Percentiles rank a stretch among this genome's conserved stretches.
Conservation (phyloP, 2,329 filamentous ascomycete genomes). For the Aspergillus neoniger region DNA sequence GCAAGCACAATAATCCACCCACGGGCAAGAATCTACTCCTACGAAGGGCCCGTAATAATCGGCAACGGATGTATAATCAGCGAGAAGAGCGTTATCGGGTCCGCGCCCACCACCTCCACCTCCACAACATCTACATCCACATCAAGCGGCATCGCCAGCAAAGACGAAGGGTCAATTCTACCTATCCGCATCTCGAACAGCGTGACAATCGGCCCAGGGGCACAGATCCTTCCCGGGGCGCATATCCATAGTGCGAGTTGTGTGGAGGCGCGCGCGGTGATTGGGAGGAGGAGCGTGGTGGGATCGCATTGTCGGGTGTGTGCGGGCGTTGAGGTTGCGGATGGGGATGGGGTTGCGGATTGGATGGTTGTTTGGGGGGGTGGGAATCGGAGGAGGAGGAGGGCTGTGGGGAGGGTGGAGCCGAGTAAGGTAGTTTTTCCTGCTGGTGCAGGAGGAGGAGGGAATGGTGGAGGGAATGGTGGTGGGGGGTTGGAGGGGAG, state of each 20-base stretch:
- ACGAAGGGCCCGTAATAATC: constrained; percentile 74
- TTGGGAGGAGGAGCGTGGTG: constrained; percentile 37
- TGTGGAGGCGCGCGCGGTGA: constrained; percentile 49
- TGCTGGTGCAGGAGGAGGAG: not conserved
- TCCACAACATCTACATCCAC: not conserved
- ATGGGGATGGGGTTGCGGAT: constrained; percentile 63
- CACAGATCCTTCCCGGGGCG: constrained; percentile 40
- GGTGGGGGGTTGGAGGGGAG: constrained; percentile 52
- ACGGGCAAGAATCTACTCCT: constrained; percentile 75
- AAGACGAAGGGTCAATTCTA: not conserved
- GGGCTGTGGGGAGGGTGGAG: constrained; percentile 23
- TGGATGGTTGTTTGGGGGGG: constrained; percentile 70
- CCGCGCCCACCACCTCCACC: not conserved
- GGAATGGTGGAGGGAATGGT: constrained; percentile 20
- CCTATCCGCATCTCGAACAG: constrained; percentile 39
- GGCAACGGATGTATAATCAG: constrained; percentile 80
- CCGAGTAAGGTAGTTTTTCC: constrained; percentile 9
- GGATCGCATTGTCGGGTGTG: constrained; percentile 69
- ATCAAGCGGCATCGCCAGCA: not conserved
- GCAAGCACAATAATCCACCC: constrained; percentile 84
- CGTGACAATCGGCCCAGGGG: constrained; percentile 42
- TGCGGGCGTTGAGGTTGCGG: constrained; percentile 57
- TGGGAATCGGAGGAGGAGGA: constrained; percentile 44
- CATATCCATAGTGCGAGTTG: constrained; percentile 40
- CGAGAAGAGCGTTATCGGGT: constrained; percentile 57